These are phyloP conservation scores for Mychonastes homosphaera DNA, from an alignment of 139 green algal genomes.

Conservation along the genomic window DNA sequence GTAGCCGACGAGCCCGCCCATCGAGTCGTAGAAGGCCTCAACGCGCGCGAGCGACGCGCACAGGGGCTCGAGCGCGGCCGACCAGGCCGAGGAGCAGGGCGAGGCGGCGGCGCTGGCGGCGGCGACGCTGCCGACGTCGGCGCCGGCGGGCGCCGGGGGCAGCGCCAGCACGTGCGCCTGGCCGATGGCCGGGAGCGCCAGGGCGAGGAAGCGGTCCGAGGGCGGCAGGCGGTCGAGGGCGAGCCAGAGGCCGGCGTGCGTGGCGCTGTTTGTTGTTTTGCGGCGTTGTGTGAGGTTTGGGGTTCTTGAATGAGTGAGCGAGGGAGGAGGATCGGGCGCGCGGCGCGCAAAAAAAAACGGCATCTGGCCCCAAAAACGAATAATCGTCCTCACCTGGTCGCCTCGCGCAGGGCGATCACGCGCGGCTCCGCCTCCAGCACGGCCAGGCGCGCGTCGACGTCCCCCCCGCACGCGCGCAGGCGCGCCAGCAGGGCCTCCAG, in stretches of 20 bases:
- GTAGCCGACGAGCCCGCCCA: conserved; percentile 91
- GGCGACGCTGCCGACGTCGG: neutral
- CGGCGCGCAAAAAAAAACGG: too few species aligned
- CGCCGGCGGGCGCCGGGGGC: neutral
- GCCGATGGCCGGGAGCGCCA: conserved; percentile 32
- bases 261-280: neutral
- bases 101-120: neutral
- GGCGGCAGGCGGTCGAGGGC: conserved; percentile 16
- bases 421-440: conserved; percentile 5
- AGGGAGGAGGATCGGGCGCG: neutral
- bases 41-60: conserved; percentile 37
- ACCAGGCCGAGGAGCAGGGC: neutral
- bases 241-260: conserved; percentile 11
- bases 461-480: neutral
- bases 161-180: conserved; percentile 41
- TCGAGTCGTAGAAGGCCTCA: conserved; percentile 84
- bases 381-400: neutral
- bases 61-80: conserved; percentile 24
- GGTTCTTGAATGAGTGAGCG: neutral
- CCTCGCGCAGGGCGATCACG: conserved; percentile 4
- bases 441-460: neutral
- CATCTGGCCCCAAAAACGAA: too few species aligned
- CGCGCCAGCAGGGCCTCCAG: conserved; percentile 6
- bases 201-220: conserved; percentile 29
- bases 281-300: neutral